These are phyloP conservation scores for Microcyclospora pomicola DNA, from an alignment of 2,329 filamentous ascomycete genomes.

Conservation along the genomic window DNA sequence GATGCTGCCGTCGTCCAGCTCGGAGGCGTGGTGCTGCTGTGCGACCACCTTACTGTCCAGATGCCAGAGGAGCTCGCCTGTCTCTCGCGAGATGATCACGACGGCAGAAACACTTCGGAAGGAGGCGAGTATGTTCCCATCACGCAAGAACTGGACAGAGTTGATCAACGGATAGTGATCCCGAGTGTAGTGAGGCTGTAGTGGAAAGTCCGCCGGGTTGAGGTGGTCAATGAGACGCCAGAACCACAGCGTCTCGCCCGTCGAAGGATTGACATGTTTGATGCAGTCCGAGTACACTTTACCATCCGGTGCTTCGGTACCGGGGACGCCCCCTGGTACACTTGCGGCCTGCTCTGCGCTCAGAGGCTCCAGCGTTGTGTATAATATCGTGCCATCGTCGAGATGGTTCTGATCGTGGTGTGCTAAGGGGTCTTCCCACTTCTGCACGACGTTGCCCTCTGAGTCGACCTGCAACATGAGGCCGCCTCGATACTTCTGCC, in stretches of 20 bases:
- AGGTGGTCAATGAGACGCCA: constrained; percentile 33
- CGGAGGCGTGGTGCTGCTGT: constrained; percentile 33
- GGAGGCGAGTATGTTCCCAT: constrained; percentile 14
- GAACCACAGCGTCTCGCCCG: constrained; percentile 28
- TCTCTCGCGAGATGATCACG: constrained; percentile 28
- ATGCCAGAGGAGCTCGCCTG: constrained; percentile 31
- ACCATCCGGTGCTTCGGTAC: constrained; percentile 25
- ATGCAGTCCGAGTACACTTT: constrained; percentile 31
- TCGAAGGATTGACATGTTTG: constrained; percentile 26
- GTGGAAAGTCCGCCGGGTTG: constrained; percentile 24
- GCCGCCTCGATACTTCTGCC: constrained; percentile 34
- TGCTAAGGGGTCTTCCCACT: constrained; percentile 29
- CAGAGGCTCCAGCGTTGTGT: constrained; percentile 23
- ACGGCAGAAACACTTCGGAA: constrained; percentile 30
- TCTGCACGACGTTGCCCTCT: constrained; percentile 25
- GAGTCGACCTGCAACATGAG: constrained; percentile 31
- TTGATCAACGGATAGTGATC: constrained; percentile 36
- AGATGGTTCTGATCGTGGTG: constrained; percentile 36
- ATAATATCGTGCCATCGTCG: constrained; percentile 23
- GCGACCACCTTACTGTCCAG: constrained; percentile 27
- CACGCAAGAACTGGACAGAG: constrained; percentile 25
- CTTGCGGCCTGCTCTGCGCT: constrained; percentile 22
- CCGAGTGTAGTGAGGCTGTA: constrained; percentile 28
- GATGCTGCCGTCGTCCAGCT: constrained; percentile 30
- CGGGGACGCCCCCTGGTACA: constrained; percentile 29